Conservation (phyloP, 257 asterid genomes). For the Solanum lycopersicoides region DNA sequence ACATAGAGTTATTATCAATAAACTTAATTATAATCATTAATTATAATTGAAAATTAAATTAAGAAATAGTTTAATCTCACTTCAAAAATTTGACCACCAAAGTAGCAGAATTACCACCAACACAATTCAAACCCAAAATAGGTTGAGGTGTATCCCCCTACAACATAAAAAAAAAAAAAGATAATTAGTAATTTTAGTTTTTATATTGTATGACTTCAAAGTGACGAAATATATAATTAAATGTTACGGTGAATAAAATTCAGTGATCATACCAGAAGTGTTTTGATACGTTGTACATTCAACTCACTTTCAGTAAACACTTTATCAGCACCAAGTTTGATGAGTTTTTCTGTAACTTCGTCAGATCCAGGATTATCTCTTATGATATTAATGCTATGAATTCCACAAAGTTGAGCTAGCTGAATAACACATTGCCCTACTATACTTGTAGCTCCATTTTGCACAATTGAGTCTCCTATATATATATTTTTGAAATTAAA, state of each 20-base stretch:
- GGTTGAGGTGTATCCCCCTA: slow-evolving; percentile 77
- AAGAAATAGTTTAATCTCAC: slow-evolving; percentile 24
- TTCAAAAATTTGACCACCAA: slow-evolving; percentile 68
- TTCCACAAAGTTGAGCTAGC: slow-evolving; percentile 70
- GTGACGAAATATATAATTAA: neutral
- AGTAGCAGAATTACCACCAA: slow-evolving; percentile 91
- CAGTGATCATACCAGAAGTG: slow-evolving; percentile 46
- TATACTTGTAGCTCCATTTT: slow-evolving; percentile 93
- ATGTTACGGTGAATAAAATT: neutral
- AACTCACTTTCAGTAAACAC: slow-evolving; percentile 73
- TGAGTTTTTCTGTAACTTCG: slow-evolving; percentile 60
- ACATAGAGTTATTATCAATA: neutral
- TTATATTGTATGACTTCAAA: neutral
- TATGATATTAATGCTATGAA: slow-evolving; percentile 56
- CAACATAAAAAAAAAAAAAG: neutral
- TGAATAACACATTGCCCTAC: slow-evolving; percentile 91
- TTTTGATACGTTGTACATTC: slow-evolving; percentile 53
- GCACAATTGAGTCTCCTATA: slow-evolving; percentile 75
- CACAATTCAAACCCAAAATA: slow-evolving; percentile 73
- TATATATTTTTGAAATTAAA: neutral
- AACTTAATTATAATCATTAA: neutral
- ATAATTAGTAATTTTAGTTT: too few species aligned
- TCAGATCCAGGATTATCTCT: slow-evolving; percentile 88
- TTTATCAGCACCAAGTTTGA: slow-evolving; percentile 66
- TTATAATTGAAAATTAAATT: neutral